A percentile compares a stretch with the other conserved stretches of the same genome.
Evolutionary conservation across 176 grass and related monocot species (phyloP).

Genomic region (Saccharum spontaneum): DNA sequence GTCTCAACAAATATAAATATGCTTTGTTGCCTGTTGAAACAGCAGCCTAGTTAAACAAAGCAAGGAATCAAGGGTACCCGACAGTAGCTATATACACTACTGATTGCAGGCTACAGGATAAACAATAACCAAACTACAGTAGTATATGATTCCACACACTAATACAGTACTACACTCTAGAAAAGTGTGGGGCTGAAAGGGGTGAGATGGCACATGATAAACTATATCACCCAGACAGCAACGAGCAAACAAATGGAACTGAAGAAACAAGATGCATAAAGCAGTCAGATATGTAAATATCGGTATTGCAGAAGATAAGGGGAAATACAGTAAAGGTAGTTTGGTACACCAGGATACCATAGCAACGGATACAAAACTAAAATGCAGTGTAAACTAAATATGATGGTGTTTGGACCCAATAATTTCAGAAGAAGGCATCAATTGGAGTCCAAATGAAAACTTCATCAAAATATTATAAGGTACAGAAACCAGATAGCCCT

Average conservation of each 20-base stretch:
- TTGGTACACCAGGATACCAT: not conserved
- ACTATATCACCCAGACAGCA: slow-evolving; percentile 9
- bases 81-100: slow-evolving; percentile 13
- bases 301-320: not conserved
- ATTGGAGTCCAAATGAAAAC: not conserved
- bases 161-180: slow-evolving; percentile 17
- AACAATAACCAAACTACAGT: slow-evolving; percentile 36
- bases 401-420: not conserved
- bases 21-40: slow-evolving; percentile 44
- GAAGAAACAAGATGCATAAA: slow-evolving; percentile 20
- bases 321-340: not conserved
- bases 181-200: slow-evolving; percentile 29
- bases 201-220: slow-evolving; percentile 25
- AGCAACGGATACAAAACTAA: not conserved
- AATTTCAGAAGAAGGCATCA: not conserved
- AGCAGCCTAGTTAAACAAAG: slow-evolving; percentile 32
- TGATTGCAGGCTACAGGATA: slow-evolving; percentile 24
- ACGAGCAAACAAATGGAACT: not conserved
- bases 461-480: not conserved
- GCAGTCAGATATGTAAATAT: not conserved
- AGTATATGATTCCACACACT: slow-evolving; percentile 28
- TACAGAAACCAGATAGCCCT: not conserved
- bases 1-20: slow-evolving; percentile 37
- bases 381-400: not conserved
- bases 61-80: slow-evolving; percentile 15